Evolutionary conservation across 2,329 filamentous ascomycete species (phyloP).

Genomic region (Fusarium neocosmosporiellum): DNA sequence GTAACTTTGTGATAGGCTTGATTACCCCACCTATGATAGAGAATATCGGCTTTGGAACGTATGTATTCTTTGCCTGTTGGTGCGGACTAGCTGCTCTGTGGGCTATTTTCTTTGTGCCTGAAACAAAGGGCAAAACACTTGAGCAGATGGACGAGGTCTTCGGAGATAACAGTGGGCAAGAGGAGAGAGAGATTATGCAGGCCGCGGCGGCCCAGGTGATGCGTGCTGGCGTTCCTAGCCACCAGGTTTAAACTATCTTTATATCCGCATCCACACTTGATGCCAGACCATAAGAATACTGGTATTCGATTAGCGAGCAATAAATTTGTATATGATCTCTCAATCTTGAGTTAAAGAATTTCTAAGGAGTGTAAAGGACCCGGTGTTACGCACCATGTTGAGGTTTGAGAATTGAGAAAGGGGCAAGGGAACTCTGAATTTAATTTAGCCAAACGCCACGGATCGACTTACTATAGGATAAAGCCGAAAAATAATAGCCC

Average conservation of each 20-base stretch:
- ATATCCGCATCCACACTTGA: background rate
- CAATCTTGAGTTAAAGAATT: background rate
- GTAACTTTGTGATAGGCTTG: background rate
- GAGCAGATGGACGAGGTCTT: constrained; percentile 83
- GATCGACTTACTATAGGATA: background rate
- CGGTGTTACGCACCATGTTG: background rate
- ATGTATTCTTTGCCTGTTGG: constrained; percentile 74
- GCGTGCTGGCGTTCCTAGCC: background rate
- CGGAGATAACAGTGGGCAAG: constrained; percentile 38
- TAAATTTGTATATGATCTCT: background rate
- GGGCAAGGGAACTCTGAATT: background rate
- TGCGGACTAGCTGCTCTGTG: constrained; percentile 62
- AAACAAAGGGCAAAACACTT: constrained; percentile 77
- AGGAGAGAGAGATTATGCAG: constrained; percentile 20
- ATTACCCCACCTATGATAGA: background rate
- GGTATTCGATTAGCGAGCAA: background rate
- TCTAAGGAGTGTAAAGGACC: background rate
- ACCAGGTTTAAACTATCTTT: background rate
- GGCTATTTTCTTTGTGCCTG: constrained; percentile 69
- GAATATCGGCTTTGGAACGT: background rate
- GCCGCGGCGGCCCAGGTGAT: background rate
- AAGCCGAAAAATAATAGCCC: background rate
- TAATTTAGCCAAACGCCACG: background rate
- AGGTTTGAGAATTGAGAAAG: background rate
- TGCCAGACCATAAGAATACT: background rate